phyloP scores from a whole-genome alignment of 257 asterid genomes.

The Solanum verrucosum region DNA sequence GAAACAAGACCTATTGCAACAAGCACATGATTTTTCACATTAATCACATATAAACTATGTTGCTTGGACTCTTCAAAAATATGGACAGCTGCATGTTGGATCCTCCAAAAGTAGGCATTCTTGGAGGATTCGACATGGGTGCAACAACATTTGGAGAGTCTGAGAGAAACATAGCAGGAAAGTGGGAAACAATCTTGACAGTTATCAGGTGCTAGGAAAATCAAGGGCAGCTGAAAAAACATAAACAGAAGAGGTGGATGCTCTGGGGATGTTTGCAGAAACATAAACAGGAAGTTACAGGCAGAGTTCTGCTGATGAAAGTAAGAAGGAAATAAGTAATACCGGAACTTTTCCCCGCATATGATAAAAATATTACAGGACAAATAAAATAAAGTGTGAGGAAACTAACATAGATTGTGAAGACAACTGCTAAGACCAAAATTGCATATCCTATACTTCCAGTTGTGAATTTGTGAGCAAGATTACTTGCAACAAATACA shows the following conservation, averaged over 20 bases:
- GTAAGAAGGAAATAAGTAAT: neutral
- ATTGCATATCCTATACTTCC: conserved; percentile 33
- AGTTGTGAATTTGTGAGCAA: conserved; percentile 28
- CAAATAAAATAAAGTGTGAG: neutral
- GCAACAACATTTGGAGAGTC: neutral
- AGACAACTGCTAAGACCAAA: conserved; percentile 26
- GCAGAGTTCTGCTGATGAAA: neutral
- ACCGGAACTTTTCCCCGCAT: neutral
- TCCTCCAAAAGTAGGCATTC: neutral
- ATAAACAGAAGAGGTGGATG: neutral
- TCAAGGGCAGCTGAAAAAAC: neutral
- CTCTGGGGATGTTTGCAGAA: neutral
- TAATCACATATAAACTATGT: neutral
- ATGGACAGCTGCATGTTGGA: neutral
- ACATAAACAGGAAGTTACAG: neutral
- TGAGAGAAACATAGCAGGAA: neutral
- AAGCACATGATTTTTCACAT: neutral
- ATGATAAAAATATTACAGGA: neutral
- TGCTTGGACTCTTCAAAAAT: neutral
- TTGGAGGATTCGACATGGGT: neutral
- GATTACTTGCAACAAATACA: conserved; percentile 41
- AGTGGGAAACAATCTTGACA: neutral
- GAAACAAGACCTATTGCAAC: conserved; percentile 15
- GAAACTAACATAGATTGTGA: conserved; percentile 48
- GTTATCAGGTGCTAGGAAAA: neutral